Base-by-base conservation (phyloP, 2,329 filamentous ascomycete species). In the Penicillium sp. region DNA sequence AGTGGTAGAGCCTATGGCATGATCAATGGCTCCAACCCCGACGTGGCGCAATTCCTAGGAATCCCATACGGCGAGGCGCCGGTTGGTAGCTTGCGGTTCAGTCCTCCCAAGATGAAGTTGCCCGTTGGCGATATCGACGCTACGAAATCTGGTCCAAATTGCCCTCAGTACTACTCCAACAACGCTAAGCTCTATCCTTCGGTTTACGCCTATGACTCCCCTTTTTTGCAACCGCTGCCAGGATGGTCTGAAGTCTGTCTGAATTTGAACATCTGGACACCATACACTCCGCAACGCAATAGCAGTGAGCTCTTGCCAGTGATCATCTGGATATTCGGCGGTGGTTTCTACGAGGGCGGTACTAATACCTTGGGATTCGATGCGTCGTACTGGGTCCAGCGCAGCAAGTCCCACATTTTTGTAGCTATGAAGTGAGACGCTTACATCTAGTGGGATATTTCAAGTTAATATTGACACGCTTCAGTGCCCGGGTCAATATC, bases 261-360 rank as follows among this genome's bases (percentile, higher is more conserved):
- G 30, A 75, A 73, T 5, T 65, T 81, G 8, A 78, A 74, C 56
- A 66, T 83, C 1, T 82, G 79, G 79, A 69, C 79, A 3, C 80
- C 79, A 48, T 35, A 35, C 11, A 35, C 31, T 7, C 31, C 31
- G 31, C 31, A 35, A 7, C 7, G 7, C 7, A 35, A 35, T 35
- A 3, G 47, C 58, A 15, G 55, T 60, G 46, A 46, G 51, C 8
- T 57, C 3, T 67, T 84, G 3, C 83, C 83, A 0, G 82, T 84
- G 0, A 72, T 83, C 44, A 78, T 82, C 1, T 83, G 82, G 62
- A 73, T 85, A 5, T 81, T 84, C 56, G 83, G 83, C 5, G 83
- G 83, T 5, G 82, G 78, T 0, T 83, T 82, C 63, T 71, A 71
- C 3, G 75, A 78, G 2, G 83, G 82, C 5, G 79, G 79, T 11